Percentiles rank a stretch among this genome's conserved stretches.
phyloP scores from a whole-genome alignment of 202 grass and related monocot genomes.

The Eragrostis tef region DNA sequence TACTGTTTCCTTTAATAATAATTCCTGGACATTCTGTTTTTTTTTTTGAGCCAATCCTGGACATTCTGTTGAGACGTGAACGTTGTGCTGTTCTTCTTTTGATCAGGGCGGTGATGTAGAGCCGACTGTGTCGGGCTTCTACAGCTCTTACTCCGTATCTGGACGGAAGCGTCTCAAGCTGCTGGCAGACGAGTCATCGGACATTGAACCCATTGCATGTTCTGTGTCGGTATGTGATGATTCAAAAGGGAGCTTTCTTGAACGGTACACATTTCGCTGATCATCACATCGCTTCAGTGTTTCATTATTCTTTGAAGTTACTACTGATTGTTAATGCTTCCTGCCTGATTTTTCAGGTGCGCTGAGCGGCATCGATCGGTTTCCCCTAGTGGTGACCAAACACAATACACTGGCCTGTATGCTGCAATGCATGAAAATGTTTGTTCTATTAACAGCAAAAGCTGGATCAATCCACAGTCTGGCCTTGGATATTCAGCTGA shows the following conservation, averaged over 20 bases:
- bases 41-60: neutral
- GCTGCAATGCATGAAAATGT: constrained; percentile 50
- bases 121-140: neutral
- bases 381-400: constrained; percentile 33
- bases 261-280: constrained; percentile 7
- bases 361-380: neutral
- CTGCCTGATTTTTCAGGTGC: constrained; percentile 32
- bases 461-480: constrained; percentile 38
- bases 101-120: constrained; percentile 17
- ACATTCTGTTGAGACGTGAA: neutral
- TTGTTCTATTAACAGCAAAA: constrained; percentile 34
- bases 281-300: neutral
- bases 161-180: constrained; percentile 34
- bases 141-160: neutral
- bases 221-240: neutral
- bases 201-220: neutral
- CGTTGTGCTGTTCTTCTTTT: constrained; percentile 8
- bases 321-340: neutral
- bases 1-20: too few species aligned
- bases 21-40: neutral
- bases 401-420: constrained; percentile 34
- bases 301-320: neutral
- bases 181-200: neutral
- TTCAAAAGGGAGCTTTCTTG: neutral
- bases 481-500: neutral